phyloP scores from a whole-genome alignment of 108 stramenopile genomes.

The Nannochloropsis salina region DNA sequence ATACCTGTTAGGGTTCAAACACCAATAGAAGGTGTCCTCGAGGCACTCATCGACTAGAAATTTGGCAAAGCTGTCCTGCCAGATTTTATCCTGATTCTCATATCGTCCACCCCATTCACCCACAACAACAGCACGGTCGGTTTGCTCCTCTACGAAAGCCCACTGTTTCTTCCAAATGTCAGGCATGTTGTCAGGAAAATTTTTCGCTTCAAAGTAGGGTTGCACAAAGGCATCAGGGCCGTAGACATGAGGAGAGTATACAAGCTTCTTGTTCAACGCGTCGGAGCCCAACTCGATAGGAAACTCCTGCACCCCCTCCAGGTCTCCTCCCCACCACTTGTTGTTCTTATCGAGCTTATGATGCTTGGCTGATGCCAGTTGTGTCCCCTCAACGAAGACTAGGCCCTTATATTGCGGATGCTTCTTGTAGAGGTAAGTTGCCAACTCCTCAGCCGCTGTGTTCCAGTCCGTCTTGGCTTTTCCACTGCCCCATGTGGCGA shows the following conservation, averaged over 20 bases:
- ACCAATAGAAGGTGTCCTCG: conserved; percentile 22
- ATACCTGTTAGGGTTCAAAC: conserved; percentile 14
- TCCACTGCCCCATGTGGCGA: conserved; percentile 25
- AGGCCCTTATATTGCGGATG: background rate
- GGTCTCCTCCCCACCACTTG: conserved; percentile 7
- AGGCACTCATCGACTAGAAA: conserved; percentile 10
- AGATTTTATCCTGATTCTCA: background rate
- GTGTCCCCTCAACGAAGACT: background rate
- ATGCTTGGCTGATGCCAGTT: background rate
- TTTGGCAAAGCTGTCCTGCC: conserved; percentile 10
- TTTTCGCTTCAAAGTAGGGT: background rate
- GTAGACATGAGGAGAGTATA: conserved; percentile 4
- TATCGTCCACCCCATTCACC: background rate
- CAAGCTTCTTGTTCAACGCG: conserved; percentile 10
- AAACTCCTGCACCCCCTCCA: background rate
- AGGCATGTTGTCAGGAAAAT: conserved; percentile 24
- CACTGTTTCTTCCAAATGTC: conserved; percentile 18
- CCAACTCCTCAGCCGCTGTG: background rate
- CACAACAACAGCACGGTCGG: conserved; percentile 21
- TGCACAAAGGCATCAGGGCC: background rate
- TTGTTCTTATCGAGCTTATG: conserved; percentile 12
- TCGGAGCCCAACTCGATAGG: background rate
- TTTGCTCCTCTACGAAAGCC: conserved; percentile 1
- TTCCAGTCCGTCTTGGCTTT: background rate
- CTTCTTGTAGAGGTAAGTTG: background rate